phyloP scores from a whole-genome alignment of 768 basidiomycete species.

The Rhizopogon salebrosus region DNA sequence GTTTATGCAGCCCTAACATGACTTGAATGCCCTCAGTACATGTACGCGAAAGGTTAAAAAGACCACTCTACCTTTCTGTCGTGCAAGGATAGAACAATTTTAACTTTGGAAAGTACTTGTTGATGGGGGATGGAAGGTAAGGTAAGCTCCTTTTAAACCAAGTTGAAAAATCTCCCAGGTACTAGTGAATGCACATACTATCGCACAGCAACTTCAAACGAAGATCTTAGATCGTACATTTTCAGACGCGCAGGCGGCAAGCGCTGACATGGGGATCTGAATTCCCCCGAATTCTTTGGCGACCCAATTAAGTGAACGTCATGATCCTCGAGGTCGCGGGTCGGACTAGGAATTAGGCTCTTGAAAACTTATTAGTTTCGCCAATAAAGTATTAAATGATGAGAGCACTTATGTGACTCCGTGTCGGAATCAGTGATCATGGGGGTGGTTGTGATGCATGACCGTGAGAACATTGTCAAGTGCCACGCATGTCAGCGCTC shows the following conservation, averaged over 20 bases:
- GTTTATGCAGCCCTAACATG: constrained; percentile 10
- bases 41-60: not conserved
- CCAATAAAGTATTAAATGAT: too few species aligned
- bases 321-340: too few species aligned
- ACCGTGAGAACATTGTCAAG: too few species aligned
- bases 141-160: not conserved
- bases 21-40: not conserved
- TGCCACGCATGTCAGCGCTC: not conserved
- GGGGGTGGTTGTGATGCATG: too few species aligned
- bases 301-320: too few species aligned
- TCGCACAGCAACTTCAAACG: not conserved
- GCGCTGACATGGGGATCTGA: too few species aligned
- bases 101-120: not conserved
- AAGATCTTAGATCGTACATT: not conserved
- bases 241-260: not conserved
- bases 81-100: not conserved
- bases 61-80: not conserved
- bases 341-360: too few species aligned
- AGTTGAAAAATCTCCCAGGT: not conserved
- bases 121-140: not conserved
- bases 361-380: too few species aligned
- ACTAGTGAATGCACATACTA: not conserved
- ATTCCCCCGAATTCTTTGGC: too few species aligned
- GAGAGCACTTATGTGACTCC: too few species aligned
- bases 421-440: too few species aligned